phyloP scores from a whole-genome alignment of 2,329 filamentous ascomycete genomes.

The Colletotrichum abscissum region DNA sequence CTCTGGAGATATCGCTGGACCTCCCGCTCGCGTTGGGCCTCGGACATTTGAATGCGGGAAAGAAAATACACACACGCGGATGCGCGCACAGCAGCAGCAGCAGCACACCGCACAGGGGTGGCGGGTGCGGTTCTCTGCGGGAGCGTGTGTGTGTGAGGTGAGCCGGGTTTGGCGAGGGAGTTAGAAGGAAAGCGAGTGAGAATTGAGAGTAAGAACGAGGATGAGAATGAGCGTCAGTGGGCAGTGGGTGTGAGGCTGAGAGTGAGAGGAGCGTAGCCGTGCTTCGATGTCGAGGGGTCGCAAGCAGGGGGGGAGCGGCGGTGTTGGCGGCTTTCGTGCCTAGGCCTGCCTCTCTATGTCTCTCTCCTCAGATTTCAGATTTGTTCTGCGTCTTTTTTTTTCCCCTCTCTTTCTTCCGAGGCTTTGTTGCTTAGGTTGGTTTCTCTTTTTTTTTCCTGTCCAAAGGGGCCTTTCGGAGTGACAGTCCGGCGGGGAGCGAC shows the following conservation, averaged over 20 bases:
- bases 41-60: constrained; percentile 15
- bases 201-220: neutral
- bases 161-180: too few species aligned
- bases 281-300: neutral
- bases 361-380: neutral
- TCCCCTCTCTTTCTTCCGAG: neutral
- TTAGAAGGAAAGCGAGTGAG: neutral
- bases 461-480: neutral
- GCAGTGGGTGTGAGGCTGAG: neutral
- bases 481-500: neutral
- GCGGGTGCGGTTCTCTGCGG: neutral
- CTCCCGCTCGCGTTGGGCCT: constrained; percentile 45
- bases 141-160: too few species aligned
- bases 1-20: constrained; percentile 45
- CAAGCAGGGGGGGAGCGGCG: neutral
- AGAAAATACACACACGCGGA: neutral
- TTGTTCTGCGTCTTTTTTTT: neutral
- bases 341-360: neutral
- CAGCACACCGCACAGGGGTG: neutral
- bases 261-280: neutral
- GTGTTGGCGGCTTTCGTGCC: neutral
- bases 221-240: neutral
- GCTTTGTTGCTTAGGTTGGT: neutral
- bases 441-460: neutral
- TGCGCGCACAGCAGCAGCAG: neutral